These are phyloP conservation scores for Ustilago lituana DNA, from an alignment of 1,284 basidiomycete species.

Conservation along the genomic window DNA sequence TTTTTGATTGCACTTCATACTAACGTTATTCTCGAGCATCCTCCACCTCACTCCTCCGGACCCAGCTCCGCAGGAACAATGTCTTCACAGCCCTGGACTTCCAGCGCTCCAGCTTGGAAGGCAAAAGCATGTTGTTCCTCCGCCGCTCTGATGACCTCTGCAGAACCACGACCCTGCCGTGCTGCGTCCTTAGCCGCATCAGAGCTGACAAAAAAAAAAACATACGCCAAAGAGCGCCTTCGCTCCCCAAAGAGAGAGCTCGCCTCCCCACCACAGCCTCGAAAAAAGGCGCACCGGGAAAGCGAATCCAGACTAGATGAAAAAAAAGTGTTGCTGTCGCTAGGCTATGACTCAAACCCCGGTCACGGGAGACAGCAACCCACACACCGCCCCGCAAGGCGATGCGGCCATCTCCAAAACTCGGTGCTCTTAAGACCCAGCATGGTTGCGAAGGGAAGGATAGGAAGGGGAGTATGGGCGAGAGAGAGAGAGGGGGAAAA, in stretches of 20 bases:
- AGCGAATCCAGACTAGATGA: conserved; percentile 39
- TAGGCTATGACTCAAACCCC: conserved; percentile 58
- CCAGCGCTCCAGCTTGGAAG: conserved; percentile 18
- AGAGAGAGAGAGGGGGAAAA: background rate
- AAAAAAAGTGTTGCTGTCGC: conserved; percentile 40
- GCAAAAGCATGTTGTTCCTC: background rate
- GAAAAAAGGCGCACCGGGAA: conserved; percentile 1
- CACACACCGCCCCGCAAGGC: too few relatives aligned
- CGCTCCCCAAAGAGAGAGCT: conserved; percentile 24
- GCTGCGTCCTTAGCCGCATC: conserved; percentile 39
- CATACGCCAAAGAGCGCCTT: conserved; percentile 25
- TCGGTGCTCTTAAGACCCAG: conserved; percentile 58
- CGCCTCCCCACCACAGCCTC: conserved; percentile 6
- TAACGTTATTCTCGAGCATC: too few relatives aligned
- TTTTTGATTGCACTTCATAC: background rate
- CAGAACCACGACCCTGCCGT: conserved; percentile 22
- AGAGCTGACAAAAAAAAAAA: conserved; percentile 8
- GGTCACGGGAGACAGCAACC: conserved; percentile 53
- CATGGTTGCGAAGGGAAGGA: conserved; percentile 11
- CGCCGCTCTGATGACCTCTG: conserved; percentile 33
- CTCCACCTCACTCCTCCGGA: too few relatives aligned
- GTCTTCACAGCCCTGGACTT: conserved; percentile 46
- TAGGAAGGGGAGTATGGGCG: background rate
- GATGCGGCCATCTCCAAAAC: conserved; percentile 36
- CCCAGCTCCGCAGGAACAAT: too few relatives aligned